Evolutionary conservation across 345 rosid genomes (phyloP).

Genomic region (Camelina laxa): DNA sequence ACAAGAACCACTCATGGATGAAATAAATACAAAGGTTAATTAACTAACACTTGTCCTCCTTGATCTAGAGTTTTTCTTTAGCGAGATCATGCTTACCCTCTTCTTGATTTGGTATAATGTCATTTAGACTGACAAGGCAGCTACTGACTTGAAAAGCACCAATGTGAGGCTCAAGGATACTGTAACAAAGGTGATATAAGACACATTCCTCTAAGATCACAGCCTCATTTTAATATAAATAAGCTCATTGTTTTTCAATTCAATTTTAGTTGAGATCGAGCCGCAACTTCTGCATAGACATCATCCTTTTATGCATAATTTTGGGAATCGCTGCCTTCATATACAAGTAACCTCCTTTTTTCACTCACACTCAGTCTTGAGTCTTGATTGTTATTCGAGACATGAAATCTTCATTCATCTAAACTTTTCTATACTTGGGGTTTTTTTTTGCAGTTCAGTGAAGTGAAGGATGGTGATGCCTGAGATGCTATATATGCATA

Average conservation of each 20-base stretch:
- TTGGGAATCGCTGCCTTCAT: constrained; percentile 89
- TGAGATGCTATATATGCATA: constrained; percentile 8
- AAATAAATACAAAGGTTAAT: constrained; percentile 82
- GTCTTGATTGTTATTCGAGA: not conserved
- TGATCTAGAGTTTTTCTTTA: not conserved
- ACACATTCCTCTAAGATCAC: constrained; percentile 18
- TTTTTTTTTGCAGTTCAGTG: constrained; percentile 38
- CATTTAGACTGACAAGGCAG: constrained; percentile 78
- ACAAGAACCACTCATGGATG: constrained; percentile 94
- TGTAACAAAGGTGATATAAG: constrained; percentile 61
- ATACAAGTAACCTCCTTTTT: constrained; percentile 66
- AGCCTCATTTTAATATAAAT: not conserved
- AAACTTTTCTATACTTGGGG: not conserved
- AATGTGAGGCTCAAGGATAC: constrained; percentile 86
- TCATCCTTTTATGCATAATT: constrained; percentile 72
- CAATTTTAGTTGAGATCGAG: constrained; percentile 74
- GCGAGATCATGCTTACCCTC: not conserved
- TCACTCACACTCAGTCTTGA: not conserved
- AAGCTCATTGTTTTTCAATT: constrained; percentile 3
- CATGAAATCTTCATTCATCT: constrained; percentile 20
- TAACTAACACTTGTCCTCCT: not conserved
- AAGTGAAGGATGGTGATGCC: constrained; percentile 26
- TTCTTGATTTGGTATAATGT: not conserved
- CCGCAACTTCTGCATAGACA: constrained; percentile 92
- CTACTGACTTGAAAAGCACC: constrained; percentile 76